These are phyloP conservation scores for Leccinellum rugosiceps DNA, from an alignment of 768 basidiomycete genomes.

Conservation along the genomic window DNA sequence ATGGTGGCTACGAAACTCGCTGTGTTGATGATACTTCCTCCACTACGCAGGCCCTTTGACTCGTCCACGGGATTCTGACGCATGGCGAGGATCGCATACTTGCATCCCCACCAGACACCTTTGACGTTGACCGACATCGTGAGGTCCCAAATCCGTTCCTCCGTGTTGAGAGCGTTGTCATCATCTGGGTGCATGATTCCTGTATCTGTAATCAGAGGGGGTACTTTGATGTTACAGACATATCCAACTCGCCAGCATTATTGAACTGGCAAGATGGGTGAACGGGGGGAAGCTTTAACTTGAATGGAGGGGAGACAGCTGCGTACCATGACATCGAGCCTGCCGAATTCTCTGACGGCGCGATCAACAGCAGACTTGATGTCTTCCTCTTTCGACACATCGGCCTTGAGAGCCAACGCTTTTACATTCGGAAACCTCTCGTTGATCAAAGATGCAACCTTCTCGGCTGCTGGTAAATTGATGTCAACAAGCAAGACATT, in stretches of 20 bases:
- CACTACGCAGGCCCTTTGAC: constrained; percentile 71
- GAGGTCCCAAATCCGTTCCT: constrained; percentile 94
- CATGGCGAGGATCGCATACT: constrained; percentile 97
- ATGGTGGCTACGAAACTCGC: constrained; percentile 95
- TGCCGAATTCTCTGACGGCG: constrained; percentile 83
- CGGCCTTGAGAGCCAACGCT: constrained; percentile 68
- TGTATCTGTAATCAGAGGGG: constrained; percentile 22
- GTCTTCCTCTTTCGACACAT: constrained; percentile 87
- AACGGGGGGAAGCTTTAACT: background rate
- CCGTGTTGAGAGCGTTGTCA: constrained; percentile 93
- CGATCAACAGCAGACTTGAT: constrained; percentile 77
- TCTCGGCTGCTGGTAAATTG: constrained; percentile 71
- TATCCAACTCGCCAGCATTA: constrained; percentile 64
- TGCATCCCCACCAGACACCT: constrained; percentile 99
- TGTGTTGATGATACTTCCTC: constrained; percentile 96
- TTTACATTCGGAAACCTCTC: constrained; percentile 67
- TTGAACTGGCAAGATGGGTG: constrained; percentile 63
- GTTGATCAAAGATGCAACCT: constrained; percentile 58
- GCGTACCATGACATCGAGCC: constrained; percentile 90
- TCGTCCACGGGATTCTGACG: constrained; percentile 83
- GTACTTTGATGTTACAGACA: background rate
- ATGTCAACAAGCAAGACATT: constrained; percentile 87
- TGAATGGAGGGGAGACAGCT: background rate
- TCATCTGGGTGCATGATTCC: constrained; percentile 99
- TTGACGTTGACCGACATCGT: constrained; percentile 95